phyloP scores from a whole-genome alignment of 345 rosid genomes.

The Melaleuca alternifolia region DNA sequence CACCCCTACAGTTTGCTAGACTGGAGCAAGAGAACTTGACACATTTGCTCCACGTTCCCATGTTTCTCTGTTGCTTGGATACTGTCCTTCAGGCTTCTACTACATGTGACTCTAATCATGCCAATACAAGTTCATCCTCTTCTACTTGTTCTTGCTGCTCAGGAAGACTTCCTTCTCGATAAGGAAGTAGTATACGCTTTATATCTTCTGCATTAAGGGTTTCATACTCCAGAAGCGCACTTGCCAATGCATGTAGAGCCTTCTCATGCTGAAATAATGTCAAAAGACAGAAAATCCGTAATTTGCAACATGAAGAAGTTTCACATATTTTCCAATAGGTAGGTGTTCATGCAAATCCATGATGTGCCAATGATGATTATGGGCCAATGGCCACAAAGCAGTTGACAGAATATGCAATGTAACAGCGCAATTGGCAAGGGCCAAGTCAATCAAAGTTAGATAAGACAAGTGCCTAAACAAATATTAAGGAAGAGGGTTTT shows the following conservation, averaged over 20 bases:
- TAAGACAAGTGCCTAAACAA: neutral
- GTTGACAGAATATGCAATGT: neutral
- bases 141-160: conserved; percentile 48
- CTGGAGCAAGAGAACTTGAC: neutral
- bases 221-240: conserved; percentile 80
- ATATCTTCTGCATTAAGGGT: conserved; percentile 80
- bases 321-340: neutral
- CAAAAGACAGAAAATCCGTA: neutral
- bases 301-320: neutral
- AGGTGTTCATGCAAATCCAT: neutral
- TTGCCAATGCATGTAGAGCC: conserved; percentile 87
- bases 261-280: conserved; percentile 69
- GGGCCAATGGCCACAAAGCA: neutral
- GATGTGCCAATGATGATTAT: neutral
- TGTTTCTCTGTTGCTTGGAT: neutral
- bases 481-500: neutral
- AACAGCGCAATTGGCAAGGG: neutral
- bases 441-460: neutral
- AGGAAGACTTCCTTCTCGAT: conserved; percentile 35
- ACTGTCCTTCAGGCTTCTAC: neutral
- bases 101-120: conserved; percentile 10
- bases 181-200: conserved; percentile 68
- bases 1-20: neutral
- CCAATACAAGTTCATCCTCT: conserved; percentile 57
- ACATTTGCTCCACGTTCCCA: neutral